Percentiles rank a stretch among this genome's conserved stretches.
These are phyloP conservation scores for Antitrichia curtipendula DNA, from an alignment of 225 moss, liverwort and hornwort genomes.

Conservation along the genomic window DNA sequence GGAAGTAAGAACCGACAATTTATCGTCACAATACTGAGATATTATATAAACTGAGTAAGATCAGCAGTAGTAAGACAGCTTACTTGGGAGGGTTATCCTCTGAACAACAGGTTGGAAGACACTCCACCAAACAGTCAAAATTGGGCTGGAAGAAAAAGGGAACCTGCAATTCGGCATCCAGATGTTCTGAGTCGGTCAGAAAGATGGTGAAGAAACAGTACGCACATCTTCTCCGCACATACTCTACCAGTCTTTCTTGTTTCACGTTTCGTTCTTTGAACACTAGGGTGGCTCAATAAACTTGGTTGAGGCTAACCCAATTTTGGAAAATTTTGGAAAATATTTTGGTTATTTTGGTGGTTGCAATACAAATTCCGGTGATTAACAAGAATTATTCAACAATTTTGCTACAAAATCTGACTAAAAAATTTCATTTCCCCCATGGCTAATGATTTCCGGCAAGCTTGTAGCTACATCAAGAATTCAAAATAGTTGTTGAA, in stretches of 20 bases:
- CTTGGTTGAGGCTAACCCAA: neutral
- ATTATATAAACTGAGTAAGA: neutral
- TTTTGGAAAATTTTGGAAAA: neutral
- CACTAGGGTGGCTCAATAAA: neutral
- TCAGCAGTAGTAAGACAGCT: neutral
- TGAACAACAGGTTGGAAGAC: constrained; percentile 79
- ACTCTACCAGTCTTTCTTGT: neutral
- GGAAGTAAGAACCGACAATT: neutral
- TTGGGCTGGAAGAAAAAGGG: constrained; percentile 74
- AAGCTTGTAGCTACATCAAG: neutral
- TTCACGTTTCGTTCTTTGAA: neutral
- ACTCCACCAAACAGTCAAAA: constrained; percentile 62
- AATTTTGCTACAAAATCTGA: neutral
- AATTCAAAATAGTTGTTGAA: neutral
- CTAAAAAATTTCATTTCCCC: too few species aligned
- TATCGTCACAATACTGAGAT: neutral
- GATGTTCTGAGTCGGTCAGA: neutral
- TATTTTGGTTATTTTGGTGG: neutral
- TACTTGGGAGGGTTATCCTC: constrained; percentile 61
- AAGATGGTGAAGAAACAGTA: neutral
- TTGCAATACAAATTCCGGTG: neutral
- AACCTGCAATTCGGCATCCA: constrained; percentile 26
- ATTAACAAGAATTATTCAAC: neutral
- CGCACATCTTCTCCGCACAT: neutral
- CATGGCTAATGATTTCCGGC: neutral